Percentiles rank a stretch among this genome's conserved stretches.
Conservation (phyloP, 2,329 filamentous ascomycete species). For the Clonostachys rosea region DNA sequence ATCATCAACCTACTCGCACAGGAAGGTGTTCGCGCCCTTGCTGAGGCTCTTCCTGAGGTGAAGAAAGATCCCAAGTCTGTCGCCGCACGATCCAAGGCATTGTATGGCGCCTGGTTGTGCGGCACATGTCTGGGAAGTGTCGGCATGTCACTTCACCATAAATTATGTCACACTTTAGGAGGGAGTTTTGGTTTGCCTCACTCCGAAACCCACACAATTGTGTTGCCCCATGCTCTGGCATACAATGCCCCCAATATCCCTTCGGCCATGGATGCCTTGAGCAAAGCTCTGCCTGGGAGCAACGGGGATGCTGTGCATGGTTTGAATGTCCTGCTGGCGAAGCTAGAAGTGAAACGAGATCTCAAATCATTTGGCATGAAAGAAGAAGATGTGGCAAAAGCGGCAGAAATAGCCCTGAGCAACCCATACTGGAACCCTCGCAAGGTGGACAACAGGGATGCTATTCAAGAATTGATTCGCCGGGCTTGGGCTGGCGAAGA, state of each 20-base stretch:
- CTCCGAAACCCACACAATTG: constrained; percentile 59
- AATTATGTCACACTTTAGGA: constrained; percentile 61
- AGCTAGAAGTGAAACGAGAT: constrained; percentile 45
- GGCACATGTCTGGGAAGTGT: constrained; percentile 55
- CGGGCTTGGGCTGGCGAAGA: constrained; percentile 58
- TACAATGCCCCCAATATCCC: constrained; percentile 56
- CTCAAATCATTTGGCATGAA: constrained; percentile 53
- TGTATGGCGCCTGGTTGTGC: constrained; percentile 63
- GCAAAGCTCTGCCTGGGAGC: constrained; percentile 47
- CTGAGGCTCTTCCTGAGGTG: constrained; percentile 47
- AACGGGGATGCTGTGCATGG: constrained; percentile 54
- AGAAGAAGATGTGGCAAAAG: constrained; percentile 55
- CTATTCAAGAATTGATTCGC: constrained; percentile 50
- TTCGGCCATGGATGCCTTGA: constrained; percentile 45
- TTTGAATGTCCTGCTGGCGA: constrained; percentile 49
- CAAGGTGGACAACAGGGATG: constrained; percentile 37
- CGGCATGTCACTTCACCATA: constrained; percentile 63
- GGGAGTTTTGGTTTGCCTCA: constrained; percentile 61
- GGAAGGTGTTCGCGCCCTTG: constrained; percentile 50
- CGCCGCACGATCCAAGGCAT: constrained; percentile 36
- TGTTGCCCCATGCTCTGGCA: constrained; percentile 57
- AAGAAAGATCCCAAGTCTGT: constrained; percentile 34
- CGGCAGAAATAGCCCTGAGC: constrained; percentile 50
- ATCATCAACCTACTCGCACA: constrained; percentile 52
- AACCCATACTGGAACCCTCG: constrained; percentile 59